Evolutionary conservation across 352 stramenopile genomes (phyloP).

Genomic region (Phytophthora palmivora): DNA sequence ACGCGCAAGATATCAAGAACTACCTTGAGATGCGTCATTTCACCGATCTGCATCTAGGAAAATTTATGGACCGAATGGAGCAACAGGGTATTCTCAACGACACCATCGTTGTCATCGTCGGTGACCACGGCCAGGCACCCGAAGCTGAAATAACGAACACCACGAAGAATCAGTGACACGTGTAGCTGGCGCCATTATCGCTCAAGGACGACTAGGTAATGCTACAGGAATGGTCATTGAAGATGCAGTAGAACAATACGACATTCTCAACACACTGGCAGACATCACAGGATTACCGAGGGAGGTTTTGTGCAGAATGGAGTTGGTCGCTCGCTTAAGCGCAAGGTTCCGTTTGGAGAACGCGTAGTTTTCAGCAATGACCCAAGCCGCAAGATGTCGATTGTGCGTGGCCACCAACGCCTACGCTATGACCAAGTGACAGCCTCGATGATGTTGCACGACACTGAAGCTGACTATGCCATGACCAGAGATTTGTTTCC

Average conservation of each 20-base stretch:
- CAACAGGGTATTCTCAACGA: constrained; percentile 56
- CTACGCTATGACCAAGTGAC: constrained; percentile 50
- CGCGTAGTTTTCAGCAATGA: constrained; percentile 61
- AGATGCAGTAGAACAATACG: constrained; percentile 52
- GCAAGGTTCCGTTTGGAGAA: constrained; percentile 24
- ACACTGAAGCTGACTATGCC: constrained; percentile 46
- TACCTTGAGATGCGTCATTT: constrained; percentile 72
- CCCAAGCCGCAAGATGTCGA: constrained; percentile 52
- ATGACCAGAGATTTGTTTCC: constrained; percentile 45
- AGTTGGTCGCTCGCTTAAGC: constrained; percentile 64
- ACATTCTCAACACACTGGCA: constrained; percentile 65
- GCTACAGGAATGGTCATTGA: constrained; percentile 46
- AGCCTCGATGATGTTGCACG: constrained; percentile 47
- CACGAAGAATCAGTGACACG: constrained; percentile 51
- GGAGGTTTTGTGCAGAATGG: constrained; percentile 59
- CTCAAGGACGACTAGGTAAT: constrained; percentile 50
- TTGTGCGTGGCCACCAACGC: constrained; percentile 49
- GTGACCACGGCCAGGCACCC: constrained; percentile 60
- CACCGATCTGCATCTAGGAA: constrained; percentile 53
- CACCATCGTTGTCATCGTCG: constrained; percentile 61
- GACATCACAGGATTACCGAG: constrained; percentile 57
- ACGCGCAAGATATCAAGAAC: constrained; percentile 44
- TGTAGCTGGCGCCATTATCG: constrained; percentile 51
- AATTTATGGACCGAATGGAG: constrained; percentile 58
- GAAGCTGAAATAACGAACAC: constrained; percentile 52